Evolutionary conservation across 768 basidiomycete species (phyloP).

Genomic region (Lactarius hengduanensis): DNA sequence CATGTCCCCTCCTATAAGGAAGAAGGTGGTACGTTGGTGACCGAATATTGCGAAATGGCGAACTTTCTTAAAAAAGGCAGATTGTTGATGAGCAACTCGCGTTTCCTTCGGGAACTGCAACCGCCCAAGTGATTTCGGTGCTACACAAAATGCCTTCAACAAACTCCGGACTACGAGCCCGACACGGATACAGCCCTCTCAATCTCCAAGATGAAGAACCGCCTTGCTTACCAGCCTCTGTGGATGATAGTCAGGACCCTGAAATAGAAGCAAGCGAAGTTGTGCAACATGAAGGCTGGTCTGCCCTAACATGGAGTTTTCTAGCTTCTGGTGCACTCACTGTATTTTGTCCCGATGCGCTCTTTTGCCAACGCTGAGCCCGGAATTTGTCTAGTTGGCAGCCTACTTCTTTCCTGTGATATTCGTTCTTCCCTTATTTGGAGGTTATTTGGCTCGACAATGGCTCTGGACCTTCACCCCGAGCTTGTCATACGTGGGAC

Average conservation of each 20-base stretch:
- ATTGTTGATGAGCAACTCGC: slow-evolving; percentile 92
- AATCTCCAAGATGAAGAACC: slow-evolving; percentile 36
- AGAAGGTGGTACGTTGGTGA: slow-evolving; percentile 73
- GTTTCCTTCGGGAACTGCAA: slow-evolving; percentile 95
- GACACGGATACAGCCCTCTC: slow-evolving; percentile 54
- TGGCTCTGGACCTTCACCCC: slow-evolving; percentile 97
- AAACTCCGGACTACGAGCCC: slow-evolving; percentile 51
- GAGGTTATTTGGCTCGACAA: slow-evolving; percentile 73
- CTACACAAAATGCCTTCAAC: slow-evolving; percentile 73
- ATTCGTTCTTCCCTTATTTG: slow-evolving; percentile 85
- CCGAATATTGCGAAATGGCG: neutral
- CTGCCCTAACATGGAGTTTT: slow-evolving; percentile 76
- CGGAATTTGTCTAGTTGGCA: slow-evolving; percentile 52
- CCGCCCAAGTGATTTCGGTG: slow-evolving; percentile 91
- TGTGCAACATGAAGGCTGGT: slow-evolving; percentile 72
- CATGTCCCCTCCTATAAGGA: slow-evolving; percentile 89
- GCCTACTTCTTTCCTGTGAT: slow-evolving; percentile 90
- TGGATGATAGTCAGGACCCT: slow-evolving; percentile 29
- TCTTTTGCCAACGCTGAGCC: slow-evolving; percentile 8
- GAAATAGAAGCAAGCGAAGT: slow-evolving; percentile 43
- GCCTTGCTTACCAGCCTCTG: slow-evolving; percentile 12
- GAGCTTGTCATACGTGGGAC: slow-evolving; percentile 88
- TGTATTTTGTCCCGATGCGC: slow-evolving; percentile 44
- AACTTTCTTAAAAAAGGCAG: slow-evolving; percentile 38
- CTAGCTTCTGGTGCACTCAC: slow-evolving; percentile 70